phyloP scores from a whole-genome alignment of 2,329 filamentous ascomycete species.

The Lanzia echinophila region DNA sequence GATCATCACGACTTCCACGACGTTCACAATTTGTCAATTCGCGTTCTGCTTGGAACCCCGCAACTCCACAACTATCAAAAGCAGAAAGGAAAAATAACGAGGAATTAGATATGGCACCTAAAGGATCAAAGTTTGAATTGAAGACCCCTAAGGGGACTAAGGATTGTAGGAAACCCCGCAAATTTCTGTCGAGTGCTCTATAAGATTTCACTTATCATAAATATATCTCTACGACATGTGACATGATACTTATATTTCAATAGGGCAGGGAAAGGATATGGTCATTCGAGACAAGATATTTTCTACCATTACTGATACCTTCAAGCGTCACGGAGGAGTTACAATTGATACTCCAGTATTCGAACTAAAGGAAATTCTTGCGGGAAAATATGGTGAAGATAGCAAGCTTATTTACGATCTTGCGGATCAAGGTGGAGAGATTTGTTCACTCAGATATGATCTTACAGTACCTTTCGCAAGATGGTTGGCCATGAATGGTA shows the following conservation, averaged over 20 bases:
- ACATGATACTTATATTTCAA: slow-evolving; percentile 20
- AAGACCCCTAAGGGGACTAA: slow-evolving; percentile 90
- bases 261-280: slow-evolving; percentile 68
- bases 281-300: slow-evolving; percentile 78
- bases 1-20: slow-evolving; percentile 23
- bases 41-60: slow-evolving; percentile 8
- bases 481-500: slow-evolving; percentile 82
- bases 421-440: slow-evolving; percentile 79
- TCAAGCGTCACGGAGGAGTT: slow-evolving; percentile 76
- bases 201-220: not conserved
- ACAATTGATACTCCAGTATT: slow-evolving; percentile 80
- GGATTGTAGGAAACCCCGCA: slow-evolving; percentile 51
- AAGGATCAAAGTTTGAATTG: slow-evolving; percentile 54
- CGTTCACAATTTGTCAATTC: slow-evolving; percentile 13
- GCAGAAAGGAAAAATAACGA: slow-evolving; percentile 15
- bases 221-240: not conserved
- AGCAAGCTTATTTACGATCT: slow-evolving; percentile 89
- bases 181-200: slow-evolving; percentile 5
- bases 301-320: slow-evolving; percentile 66
- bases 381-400: slow-evolving; percentile 89
- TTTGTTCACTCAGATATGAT: slow-evolving; percentile 79
- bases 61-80: slow-evolving; percentile 18
- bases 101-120: slow-evolving; percentile 31
- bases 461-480: slow-evolving; percentile 85
- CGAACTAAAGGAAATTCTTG: slow-evolving; percentile 77